phyloP scores from a whole-genome alignment of 768 basidiomycete genomes.

The Tricholomella constricta region DNA sequence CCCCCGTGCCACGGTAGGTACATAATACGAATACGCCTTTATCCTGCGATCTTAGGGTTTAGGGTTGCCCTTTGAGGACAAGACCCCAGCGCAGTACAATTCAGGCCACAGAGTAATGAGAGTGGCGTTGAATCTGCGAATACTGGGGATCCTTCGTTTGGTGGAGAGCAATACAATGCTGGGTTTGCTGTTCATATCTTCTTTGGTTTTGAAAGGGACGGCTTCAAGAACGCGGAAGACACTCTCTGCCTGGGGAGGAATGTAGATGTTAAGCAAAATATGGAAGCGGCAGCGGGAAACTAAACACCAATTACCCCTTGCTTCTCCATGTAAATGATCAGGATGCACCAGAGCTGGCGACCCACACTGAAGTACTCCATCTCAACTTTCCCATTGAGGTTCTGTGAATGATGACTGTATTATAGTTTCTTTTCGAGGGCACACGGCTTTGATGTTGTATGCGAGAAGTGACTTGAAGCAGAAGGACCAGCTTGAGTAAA shows the following conservation, averaged over 20 bases:
- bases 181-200: slow-evolving; percentile 48
- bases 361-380: slow-evolving; percentile 96
- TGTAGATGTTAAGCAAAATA: background rate
- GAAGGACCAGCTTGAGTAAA: background rate
- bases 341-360: slow-evolving; percentile 77
- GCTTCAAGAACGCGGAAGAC: slow-evolving; percentile 96
- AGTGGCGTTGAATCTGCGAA: no score
- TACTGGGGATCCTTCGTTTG: no score
- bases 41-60: slow-evolving; percentile 1
- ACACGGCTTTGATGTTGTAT: slow-evolving; percentile 92
- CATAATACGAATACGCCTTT: slow-evolving; percentile 8
- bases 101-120: no score
- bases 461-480: slow-evolving; percentile 74
- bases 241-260: slow-evolving; percentile 60
- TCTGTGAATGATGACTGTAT: slow-evolving; percentile 79
- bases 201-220: slow-evolving; percentile 82
- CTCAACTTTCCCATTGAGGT: slow-evolving; percentile 85
- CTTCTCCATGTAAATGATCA: slow-evolving; percentile 95
- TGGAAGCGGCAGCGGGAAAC: no score
- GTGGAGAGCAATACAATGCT: no score
- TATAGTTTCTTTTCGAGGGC: slow-evolving; percentile 58
- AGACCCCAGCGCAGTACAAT: no score
- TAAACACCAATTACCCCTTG: slow-evolving; percentile 56
- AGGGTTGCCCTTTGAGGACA: no score
- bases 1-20: slow-evolving; percentile 5